Evolutionary conservation across 495 filamentous ascomycete genomes (phyloP).

Genomic region (Aspergillus sparsus): DNA sequence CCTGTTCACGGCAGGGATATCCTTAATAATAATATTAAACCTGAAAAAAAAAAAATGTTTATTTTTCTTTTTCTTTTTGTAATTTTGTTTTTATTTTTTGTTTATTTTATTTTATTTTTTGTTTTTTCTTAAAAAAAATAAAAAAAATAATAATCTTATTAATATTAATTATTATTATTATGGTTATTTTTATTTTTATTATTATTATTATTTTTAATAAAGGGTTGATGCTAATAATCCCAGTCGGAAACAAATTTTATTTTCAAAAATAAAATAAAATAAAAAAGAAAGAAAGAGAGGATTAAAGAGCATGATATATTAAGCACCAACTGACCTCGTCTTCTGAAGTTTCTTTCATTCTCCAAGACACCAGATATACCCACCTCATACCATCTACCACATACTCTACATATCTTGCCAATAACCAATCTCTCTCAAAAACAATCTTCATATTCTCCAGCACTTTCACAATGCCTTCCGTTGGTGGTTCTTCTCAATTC

Average conservation of each 20-base stretch:
- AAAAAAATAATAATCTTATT: too few species aligned
- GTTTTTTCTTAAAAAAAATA: background rate
- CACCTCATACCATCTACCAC: conserved; percentile 4
- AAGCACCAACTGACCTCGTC: conserved; percentile 16
- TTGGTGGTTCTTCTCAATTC: conserved; percentile 64
- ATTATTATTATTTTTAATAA: background rate
- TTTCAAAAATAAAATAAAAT: conserved; percentile 15
- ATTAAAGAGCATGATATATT: conserved; percentile 21
- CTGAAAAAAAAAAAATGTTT: conserved; percentile 9
- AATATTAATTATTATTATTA: background rate
- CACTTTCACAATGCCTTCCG: conserved; percentile 59
- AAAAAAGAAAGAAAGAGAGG: background rate
- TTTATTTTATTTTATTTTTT: conserved; percentile 16
- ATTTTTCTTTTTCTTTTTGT: conserved; percentile 15
- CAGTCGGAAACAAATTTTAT: conserved; percentile 7
- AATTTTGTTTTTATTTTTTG: conserved; percentile 13
- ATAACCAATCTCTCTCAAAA: conserved; percentile 1
- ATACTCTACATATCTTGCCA: background rate
- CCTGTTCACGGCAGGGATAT: conserved; percentile 40
- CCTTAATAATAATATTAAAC: conserved; percentile 15
- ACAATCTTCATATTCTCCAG: conserved; percentile 3
- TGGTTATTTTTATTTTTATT: background rate
- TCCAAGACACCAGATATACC: conserved; percentile 9
- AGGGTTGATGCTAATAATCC: conserved; percentile 3
- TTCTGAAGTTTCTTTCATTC: conserved; percentile 19